These are phyloP conservation scores for Hordeum vulgare DNA, from an alignment of 176 grass and related monocot species.

Conservation along the genomic window MorexV3_pseudomolecules_assembly NC_058522.1:290868229-290868728, in stretches of 20 bases:
- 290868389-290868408: slow-evolving; percentile 21
- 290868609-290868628: slow-evolving; percentile 42
- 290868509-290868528: slow-evolving; percentile 23
- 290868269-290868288: slow-evolving; percentile 21
- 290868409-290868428: slow-evolving; percentile 30
- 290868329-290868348: background rate
- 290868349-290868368: slow-evolving; percentile 19
- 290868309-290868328: slow-evolving; percentile 30
- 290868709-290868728: slow-evolving; percentile 20
- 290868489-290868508: slow-evolving; percentile 18
- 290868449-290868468: slow-evolving; percentile 30
- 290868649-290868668: slow-evolving; percentile 24
- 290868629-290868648: slow-evolving; percentile 31
- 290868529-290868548: slow-evolving; percentile 26
- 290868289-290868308: slow-evolving; percentile 28
- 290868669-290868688: slow-evolving; percentile 29
- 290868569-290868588: slow-evolving; percentile 34
- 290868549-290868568: slow-evolving; percentile 34
- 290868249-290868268: slow-evolving; percentile 14
- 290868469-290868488: slow-evolving; percentile 30
- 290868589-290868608: slow-evolving; percentile 29
- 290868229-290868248: slow-evolving; percentile 22
- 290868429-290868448: slow-evolving; percentile 16
- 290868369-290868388: background rate
- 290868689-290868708: slow-evolving; percentile 35